Evolutionary conservation across 768 basidiomycete species (phyloP).

Genomic region (Russula emetica): DNA sequence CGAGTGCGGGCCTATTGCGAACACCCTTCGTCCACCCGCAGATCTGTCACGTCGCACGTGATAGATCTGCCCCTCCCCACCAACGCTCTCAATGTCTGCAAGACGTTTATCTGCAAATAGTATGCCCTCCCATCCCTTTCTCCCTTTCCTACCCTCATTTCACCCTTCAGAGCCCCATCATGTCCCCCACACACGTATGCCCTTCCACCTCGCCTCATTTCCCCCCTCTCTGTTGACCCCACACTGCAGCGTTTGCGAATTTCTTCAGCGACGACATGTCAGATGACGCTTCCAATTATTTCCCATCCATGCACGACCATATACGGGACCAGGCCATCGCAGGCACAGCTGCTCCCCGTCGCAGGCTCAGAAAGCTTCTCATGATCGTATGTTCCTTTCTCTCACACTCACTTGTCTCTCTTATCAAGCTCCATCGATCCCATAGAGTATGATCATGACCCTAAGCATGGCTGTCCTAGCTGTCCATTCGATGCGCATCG

Average conservation of each 20-base stretch:
- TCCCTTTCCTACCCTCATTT: neutral
- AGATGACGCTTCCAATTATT: conserved; percentile 14
- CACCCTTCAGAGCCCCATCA: neutral
- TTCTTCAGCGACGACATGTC: conserved; percentile 23
- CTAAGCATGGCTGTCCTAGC: conserved; percentile 22
- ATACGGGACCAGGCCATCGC: conserved; percentile 6
- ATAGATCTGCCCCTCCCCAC: neutral
- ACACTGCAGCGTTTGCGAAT: conserved; percentile 10
- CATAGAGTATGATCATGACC: conserved; percentile 24
- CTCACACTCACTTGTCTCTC: neutral
- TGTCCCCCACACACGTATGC: neutral
- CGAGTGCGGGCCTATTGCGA: neutral
- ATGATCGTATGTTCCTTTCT: conserved; percentile 15
- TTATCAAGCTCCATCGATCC: conserved; percentile 3
- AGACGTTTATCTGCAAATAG: conserved; percentile 4
- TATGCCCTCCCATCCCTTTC: neutral
- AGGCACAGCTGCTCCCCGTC: conserved; percentile 15
- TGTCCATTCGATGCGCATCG: conserved; percentile 20
- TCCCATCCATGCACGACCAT: conserved; percentile 22
- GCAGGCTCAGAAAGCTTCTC: conserved; percentile 21
- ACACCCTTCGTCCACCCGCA: neutral
- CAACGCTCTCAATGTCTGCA: neutral
- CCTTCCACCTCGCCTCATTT: neutral
- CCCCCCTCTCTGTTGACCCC: no score
- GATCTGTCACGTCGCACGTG: neutral